These are phyloP conservation scores for Lizonia empirigonia DNA, from an alignment of 2,329 filamentous ascomycete genomes.

Conservation along the genomic window DNA sequence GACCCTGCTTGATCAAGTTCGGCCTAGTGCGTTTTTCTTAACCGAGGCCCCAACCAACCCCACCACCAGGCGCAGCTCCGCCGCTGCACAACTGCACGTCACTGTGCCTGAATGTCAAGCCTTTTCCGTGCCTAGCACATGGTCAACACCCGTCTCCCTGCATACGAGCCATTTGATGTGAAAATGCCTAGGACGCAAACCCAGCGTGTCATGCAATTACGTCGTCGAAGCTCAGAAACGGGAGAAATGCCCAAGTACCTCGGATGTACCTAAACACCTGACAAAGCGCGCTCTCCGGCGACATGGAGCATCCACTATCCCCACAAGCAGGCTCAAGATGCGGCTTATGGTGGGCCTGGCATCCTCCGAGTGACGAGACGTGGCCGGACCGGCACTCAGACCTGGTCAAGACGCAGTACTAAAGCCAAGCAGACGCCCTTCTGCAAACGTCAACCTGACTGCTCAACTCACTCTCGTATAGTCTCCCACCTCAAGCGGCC, in stretches of 20 bases:
- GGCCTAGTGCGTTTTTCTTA: neutral
- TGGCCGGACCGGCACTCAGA: conserved; percentile 6
- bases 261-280: conserved; percentile 5
- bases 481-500: neutral
- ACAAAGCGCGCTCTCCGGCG: conserved; percentile 2
- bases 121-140: neutral
- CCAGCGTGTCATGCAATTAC: neutral
- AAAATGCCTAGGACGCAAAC: neutral
- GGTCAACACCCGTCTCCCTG: neutral
- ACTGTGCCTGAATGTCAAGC: conserved; percentile 4
- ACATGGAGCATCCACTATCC: conserved; percentile 16
- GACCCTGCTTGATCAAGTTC: neutral
- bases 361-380: conserved; percentile 10
- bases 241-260: conserved; percentile 1
- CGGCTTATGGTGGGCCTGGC: conserved; percentile 13
- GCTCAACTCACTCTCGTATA: neutral
- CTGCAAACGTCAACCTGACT: neutral
- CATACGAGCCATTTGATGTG: neutral
- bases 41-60: conserved; percentile 15
- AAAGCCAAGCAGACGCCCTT: conserved; percentile 13
- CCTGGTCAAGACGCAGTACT: conserved; percentile 12
- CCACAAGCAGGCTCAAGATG: conserved; percentile 14
- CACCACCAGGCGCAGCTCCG: conserved; percentile 2
- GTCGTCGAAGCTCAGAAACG: neutral
- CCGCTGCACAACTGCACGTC: conserved; percentile 4